These are phyloP conservation scores for Xylaria sp. DNA, from an alignment of 2,329 filamentous ascomycete genomes.

Conservation along the genomic window DNA sequence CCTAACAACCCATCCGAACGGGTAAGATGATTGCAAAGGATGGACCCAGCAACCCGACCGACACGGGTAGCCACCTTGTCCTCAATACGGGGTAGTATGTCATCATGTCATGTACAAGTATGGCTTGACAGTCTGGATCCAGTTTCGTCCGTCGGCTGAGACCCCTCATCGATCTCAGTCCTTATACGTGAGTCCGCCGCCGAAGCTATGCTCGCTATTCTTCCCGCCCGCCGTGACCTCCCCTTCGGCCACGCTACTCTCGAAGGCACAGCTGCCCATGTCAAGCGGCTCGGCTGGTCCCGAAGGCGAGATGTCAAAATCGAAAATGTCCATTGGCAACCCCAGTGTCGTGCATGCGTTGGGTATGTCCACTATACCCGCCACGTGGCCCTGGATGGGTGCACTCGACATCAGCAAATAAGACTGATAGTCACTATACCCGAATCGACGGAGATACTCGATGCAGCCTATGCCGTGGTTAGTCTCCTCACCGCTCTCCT, in stretches of 20 bases:
- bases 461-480: slow-evolving; percentile 50
- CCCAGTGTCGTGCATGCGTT: slow-evolving; percentile 88
- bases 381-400: slow-evolving; percentile 81
- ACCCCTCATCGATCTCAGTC: background rate
- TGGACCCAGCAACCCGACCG: background rate
- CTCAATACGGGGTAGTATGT: no score
- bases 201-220: slow-evolving; percentile 46
- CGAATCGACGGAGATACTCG: slow-evolving; percentile 73
- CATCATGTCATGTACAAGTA: background rate
- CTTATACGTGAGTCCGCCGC: slow-evolving; percentile 48
- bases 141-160: slow-evolving; percentile 15
- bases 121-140: background rate
- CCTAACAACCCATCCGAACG: background rate
- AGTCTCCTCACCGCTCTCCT: background rate
- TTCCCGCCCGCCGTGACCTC: slow-evolving; percentile 39
- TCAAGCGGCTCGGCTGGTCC: slow-evolving; percentile 49
- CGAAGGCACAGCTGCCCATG: slow-evolving; percentile 67
- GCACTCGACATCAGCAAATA: slow-evolving; percentile 83
- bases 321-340: slow-evolving; percentile 88
- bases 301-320: slow-evolving; percentile 79
- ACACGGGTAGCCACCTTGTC: background rate
- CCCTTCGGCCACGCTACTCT: slow-evolving; percentile 42
- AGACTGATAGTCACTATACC: slow-evolving; percentile 68
- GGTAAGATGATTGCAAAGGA: background rate
- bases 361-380: slow-evolving; percentile 84